Percentiles rank a stretch among this genome's conserved stretches.
Evolutionary conservation across 768 basidiomycete genomes (phyloP).

Genomic region (Tricholomella constricta): DNA sequence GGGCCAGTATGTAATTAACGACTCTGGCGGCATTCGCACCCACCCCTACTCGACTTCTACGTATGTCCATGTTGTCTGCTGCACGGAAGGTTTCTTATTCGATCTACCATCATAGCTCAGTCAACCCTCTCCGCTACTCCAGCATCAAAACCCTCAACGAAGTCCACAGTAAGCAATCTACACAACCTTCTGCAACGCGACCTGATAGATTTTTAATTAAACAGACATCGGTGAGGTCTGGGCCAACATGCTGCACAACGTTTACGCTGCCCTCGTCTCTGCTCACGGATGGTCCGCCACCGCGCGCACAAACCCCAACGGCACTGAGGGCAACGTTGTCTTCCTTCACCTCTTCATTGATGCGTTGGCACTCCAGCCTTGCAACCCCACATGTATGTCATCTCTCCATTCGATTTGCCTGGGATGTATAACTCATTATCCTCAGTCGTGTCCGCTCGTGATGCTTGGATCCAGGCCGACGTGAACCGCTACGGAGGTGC

Average conservation of each 20-base stretch:
- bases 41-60: slow-evolving; percentile 58
- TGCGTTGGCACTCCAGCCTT: slow-evolving; percentile 45
- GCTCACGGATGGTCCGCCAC: slow-evolving; percentile 35
- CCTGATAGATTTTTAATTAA: not conserved
- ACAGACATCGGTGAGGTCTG: slow-evolving; percentile 55
- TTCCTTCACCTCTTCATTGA: slow-evolving; percentile 52
- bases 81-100: not conserved
- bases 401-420: not conserved
- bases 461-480: slow-evolving; percentile 56
- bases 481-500: slow-evolving; percentile 45
- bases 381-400: slow-evolving; percentile 47
- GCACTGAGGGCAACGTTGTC: slow-evolving; percentile 45
- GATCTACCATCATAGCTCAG: slow-evolving; percentile 21
- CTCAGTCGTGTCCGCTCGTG: slow-evolving; percentile 43
- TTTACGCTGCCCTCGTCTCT: slow-evolving; percentile 38
- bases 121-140: slow-evolving; percentile 48
- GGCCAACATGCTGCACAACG: slow-evolving; percentile 45
- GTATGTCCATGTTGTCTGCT: slow-evolving; percentile 24
- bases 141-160: slow-evolving; percentile 38
- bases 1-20: slow-evolving; percentile 57
- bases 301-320: slow-evolving; percentile 38
- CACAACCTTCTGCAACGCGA: not conserved
- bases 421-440: not conserved
- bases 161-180: slow-evolving; percentile 42
- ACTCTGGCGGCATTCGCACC: slow-evolving; percentile 52